Base-by-base conservation (phyloP, 1,284 basidiomycete species). In the Somion occarium region DNA sequence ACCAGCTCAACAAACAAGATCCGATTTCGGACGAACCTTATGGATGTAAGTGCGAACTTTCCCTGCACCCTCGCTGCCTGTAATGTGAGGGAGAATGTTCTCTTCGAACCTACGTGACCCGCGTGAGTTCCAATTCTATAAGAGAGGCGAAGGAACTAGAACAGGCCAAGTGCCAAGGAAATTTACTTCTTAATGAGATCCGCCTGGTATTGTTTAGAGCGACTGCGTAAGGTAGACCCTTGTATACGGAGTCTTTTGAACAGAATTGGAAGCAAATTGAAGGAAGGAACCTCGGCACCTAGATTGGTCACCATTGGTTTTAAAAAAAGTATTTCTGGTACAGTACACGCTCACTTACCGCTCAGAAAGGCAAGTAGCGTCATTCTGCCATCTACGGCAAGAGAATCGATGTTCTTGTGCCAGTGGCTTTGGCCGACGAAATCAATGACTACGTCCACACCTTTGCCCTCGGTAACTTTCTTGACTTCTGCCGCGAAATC, bases 201-300 rank as follows among this genome's bases (percentile, higher is more conserved):
- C 3, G 80, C 75, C 69, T 98, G 94, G 68, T 98, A 98, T 54
- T 81, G 76, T 25, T 78, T 64, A n/a, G 81, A 79, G 46, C 93
- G 82, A 20, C 88, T 85, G 37, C 94, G 84, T 38, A 98, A 73
- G 0, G 93, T 97, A 12, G 90, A 91, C 20, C 94, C 95, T 68
- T 94, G 86, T 50, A 99, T 85, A 11, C 85, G 83, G 51, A 98
- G 78, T 5, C 95, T 85, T 73, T 98, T 98, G 71, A 76, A 86
- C 49, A 95, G 70, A 50, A 98, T 76, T 7, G 82, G 83, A 1
- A 63, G 68, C 25, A 97, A 70, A 66, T 89, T 79, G 51, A 83
- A 70, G n/a, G 76, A 76, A 25, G 80, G 69, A 25, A 92, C 79
- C 43, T 77, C 75, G 20, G 75, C 67, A 22, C 94, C 95, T 81